Base-by-base conservation (phyloP, 257 asterid genomes). In the Solanum peruvianum region DNA sequence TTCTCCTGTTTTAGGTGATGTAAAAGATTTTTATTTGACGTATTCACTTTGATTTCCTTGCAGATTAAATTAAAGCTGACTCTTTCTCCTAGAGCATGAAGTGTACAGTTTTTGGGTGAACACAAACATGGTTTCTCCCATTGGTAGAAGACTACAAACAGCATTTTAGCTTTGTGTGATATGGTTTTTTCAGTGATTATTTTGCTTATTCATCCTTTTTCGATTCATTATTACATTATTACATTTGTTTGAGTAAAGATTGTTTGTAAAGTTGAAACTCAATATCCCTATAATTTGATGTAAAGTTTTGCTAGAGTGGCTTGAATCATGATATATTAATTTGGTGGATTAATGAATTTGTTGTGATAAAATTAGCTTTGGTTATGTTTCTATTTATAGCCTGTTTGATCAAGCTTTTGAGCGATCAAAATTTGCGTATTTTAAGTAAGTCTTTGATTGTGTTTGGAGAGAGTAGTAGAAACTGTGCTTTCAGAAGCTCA, bases 221-320 rank as follows among this genome's bases (percentile, higher is more conserved):
- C 71, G 13, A 27, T 45, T 23, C 69, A 81, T 27, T 72, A 35
- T 75, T 70, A 64, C 69, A 81, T 27, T 72, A 35, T 75, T 70
- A 64, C 85, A 45, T 72, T 49, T 49, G 82, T 39, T 70, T 60
- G 25, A 29, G 47, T 44, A 60, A 80, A 49, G 81, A 87, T 78
- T 87, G 87, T 73, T 58, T 89, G 86, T 80, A 71, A 85, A 83
- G 86, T 71, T 70, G 85, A 31, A 31, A 81, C 25, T 29, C 85
- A 49, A 31, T n/a, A 81, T 41, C 41, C 85, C 67, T 80, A 25
- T 47, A 18, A 52, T 81, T 81, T 81, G 70, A 81, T 81, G 69
- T 81, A 81, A 49, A 81, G 47, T 81, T 49, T 7, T 49, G 31
- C 18, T 25, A 6, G 85, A 80, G 69, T 81, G 45, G 85, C 85